Base-by-base conservation (phyloP, 768 basidiomycete species). In the Pisolithus tinctorius region DNA sequence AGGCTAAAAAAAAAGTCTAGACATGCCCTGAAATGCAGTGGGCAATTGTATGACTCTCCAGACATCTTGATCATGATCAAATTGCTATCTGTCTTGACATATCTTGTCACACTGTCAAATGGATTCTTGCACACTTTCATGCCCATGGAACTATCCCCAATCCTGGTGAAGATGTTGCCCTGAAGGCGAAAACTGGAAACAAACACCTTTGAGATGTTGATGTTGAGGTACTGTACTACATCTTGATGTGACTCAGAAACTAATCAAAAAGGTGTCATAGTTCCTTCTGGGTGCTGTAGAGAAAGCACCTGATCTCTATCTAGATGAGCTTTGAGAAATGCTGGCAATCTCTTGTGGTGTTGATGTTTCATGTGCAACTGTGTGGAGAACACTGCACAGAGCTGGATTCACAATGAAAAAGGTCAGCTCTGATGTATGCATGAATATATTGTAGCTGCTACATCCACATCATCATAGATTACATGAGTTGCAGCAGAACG, bases 341-440 rank as follows among this genome's bases (percentile, higher is more conserved):
- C 48, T 49, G 8, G 38, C 17, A 40, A 23, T 26, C 6, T 40
- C 39, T 14, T 49, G 39, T 41, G 48, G 48, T 25, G 11, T 14
- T 9, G 25, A 27, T 20, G 48, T 49, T 41, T 49, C 48, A 41
- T 13, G 8, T 25, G 37, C 48, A 8, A 49, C 48, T 16, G 20
- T 49, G 6, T 49, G 48, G 48, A 17, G 39, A 39, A 29, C 39
- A n/a, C 48, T 49, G 16, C 13, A 1, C 11, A 23, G 39, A 49
- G 26, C 25, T 41, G 48, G 48, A n/a, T 49, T n/a, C 14, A 52
- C 51, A 17, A 47, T 46, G 45, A 52, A 52, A 20, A 46, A 52
- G 17, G 51, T 52, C 30, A 27, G 51, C 17, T 36, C 25, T 37
- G n/a, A 47, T 37, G 27, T 13, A 16, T 39, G n/a, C n/a, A n/a